These are phyloP conservation scores for Opeltia flavorubescens DNA, from an alignment of 495 filamentous ascomycete genomes.

Conservation along the genomic window DNA sequence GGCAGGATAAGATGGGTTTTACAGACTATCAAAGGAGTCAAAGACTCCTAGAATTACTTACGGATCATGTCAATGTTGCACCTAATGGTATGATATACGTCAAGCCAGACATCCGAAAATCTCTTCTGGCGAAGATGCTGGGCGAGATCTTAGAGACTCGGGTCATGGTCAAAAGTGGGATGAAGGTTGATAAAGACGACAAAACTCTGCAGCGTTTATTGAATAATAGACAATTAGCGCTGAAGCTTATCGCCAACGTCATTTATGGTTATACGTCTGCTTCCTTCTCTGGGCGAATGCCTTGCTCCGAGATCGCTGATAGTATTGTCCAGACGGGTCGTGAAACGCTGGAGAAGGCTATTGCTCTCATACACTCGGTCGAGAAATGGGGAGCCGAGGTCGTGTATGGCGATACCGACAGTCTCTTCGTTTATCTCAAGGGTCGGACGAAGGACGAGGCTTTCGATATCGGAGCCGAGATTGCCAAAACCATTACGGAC, in stretches of 20 bases:
- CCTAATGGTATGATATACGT: conserved; percentile 96
- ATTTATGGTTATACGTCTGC: conserved; percentile 97
- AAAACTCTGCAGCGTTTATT: conserved; percentile 72
- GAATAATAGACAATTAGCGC: conserved; percentile 84
- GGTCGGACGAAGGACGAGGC: conserved; percentile 77
- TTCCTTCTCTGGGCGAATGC: conserved; percentile 91
- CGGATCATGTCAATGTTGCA: conserved; percentile 81
- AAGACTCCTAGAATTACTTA: conserved; percentile 60
- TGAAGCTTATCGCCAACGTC: conserved; percentile 97
- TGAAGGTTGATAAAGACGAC: conserved; percentile 91
- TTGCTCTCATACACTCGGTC: conserved; percentile 79
- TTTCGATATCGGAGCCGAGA: conserved; percentile 85
- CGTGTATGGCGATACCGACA: conserved; percentile 96
- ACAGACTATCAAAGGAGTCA: conserved; percentile 64
- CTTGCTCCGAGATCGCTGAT: conserved; percentile 93
- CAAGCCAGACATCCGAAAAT: conserved; percentile 74
- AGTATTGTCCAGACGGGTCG: conserved; percentile 93
- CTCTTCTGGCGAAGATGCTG: conserved; percentile 89
- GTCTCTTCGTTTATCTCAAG: conserved; percentile 82
- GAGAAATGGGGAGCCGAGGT: conserved; percentile 86
- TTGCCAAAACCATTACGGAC: conserved; percentile 74
- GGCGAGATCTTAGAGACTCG: conserved; percentile 91
- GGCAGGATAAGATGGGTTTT: conserved; percentile 91
- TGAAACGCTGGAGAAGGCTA: conserved; percentile 88
- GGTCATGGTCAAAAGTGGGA: conserved; percentile 95